Evolutionary conservation across 2,329 filamentous ascomycete genomes (phyloP).

Genomic region (Arthroderma uncinatum): DNA sequence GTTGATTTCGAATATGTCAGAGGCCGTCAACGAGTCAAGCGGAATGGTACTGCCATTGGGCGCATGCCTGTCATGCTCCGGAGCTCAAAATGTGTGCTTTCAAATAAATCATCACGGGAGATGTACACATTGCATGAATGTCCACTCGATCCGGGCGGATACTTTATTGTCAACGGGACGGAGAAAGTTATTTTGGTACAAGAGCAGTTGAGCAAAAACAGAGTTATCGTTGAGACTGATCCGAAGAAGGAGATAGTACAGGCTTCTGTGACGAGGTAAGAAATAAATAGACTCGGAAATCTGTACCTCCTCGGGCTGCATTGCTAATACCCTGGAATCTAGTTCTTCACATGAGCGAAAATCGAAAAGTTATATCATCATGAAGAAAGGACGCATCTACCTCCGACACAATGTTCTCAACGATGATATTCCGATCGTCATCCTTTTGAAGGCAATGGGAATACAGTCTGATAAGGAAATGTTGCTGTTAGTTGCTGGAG

Average conservation of each 20-base stretch:
- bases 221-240: constrained; percentile 91
- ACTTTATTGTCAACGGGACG: constrained; percentile 94
- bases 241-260: constrained; percentile 87
- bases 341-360: constrained; percentile 97
- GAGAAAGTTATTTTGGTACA: constrained; percentile 98
- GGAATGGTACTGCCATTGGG: constrained; percentile 66
- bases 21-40: constrained; percentile 64
- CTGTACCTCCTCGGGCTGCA: neutral
- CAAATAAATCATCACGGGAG: constrained; percentile 69
- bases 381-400: constrained; percentile 86
- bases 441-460: constrained; percentile 85
- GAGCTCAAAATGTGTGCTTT: constrained; percentile 83
- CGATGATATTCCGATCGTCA: constrained; percentile 89
- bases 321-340: neutral
- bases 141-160: constrained; percentile 87
- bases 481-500: constrained; percentile 76
- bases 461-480: constrained; percentile 94
- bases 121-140: constrained; percentile 95
- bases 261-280: constrained; percentile 70
- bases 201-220: constrained; percentile 97
- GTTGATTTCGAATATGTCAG: constrained; percentile 87
- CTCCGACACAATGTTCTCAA: constrained; percentile 86
- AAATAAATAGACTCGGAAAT: neutral
- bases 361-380: constrained; percentile 89
- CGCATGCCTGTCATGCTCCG: constrained; percentile 94